Percentiles rank a stretch among this genome's conserved stretches.
Evolutionary conservation across 345 rosid species (phyloP).

Genomic region (Eucalyptus cloeziana): DNA sequence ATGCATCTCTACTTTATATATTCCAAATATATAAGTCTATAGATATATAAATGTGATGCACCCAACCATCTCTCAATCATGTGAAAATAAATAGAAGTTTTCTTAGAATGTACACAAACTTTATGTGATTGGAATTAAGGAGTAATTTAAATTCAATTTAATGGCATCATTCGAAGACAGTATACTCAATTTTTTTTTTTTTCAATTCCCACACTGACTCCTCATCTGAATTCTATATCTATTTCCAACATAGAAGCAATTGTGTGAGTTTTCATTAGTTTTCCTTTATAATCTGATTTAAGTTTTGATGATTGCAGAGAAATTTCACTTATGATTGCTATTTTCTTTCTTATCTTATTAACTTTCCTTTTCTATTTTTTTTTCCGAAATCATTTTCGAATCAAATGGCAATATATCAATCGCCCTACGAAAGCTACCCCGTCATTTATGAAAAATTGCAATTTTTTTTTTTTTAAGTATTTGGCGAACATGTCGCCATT

Average conservation of each 20-base stretch:
- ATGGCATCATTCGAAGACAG: neutral
- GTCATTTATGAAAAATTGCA: neutral
- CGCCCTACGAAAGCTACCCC: neutral
- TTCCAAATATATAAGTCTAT: neutral
- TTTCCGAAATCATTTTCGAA: neutral
- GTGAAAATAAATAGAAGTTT: neutral
- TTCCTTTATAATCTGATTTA: neutral
- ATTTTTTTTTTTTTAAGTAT: neutral
- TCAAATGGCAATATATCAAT: neutral
- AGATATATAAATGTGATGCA: neutral
- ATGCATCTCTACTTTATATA: neutral
- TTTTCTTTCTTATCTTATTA: neutral
- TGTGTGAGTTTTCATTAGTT: neutral
- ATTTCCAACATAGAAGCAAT: neutral
- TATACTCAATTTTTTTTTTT: neutral
- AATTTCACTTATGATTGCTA: neutral
- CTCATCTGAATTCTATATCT: neutral
- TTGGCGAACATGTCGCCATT: neutral
- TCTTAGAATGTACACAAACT: neutral
- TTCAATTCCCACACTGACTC: neutral
- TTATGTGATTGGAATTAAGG: neutral
- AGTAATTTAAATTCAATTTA: neutral
- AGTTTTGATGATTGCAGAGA: neutral
- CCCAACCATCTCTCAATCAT: neutral
- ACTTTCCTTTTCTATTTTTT: neutral